Evolutionary conservation across 2,329 filamentous ascomycete species (phyloP).

Genomic region (Trichoderma cornu-damae): DNA sequence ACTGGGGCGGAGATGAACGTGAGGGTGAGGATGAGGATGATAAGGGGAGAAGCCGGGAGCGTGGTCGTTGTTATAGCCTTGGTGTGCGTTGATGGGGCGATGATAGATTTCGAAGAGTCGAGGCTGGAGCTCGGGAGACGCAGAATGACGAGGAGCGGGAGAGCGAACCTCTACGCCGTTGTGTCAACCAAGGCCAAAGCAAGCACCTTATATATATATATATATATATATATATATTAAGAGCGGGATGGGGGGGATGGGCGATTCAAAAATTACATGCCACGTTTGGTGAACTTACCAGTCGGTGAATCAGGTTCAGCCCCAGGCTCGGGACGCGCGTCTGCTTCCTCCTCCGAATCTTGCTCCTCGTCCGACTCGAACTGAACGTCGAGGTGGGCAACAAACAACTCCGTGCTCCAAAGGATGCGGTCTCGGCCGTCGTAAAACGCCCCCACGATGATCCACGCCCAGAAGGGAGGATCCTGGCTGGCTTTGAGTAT

Average conservation of each 20-base stretch:
- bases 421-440: slow-evolving; percentile 37
- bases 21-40: neutral
- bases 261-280: neutral
- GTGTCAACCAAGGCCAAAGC: neutral
- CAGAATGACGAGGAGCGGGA: neutral
- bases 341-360: slow-evolving; percentile 11
- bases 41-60: neutral
- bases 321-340: slow-evolving; percentile 7
- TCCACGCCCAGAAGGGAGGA: slow-evolving; percentile 40
- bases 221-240: too few relatives aligned
- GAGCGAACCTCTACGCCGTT: neutral
- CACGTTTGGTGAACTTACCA: neutral
- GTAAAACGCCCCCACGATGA: slow-evolving; percentile 45
- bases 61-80: neutral
- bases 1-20: too few relatives aligned
- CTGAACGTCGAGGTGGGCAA: slow-evolving; percentile 29
- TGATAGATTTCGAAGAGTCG: neutral
- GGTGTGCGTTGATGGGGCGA: neutral
- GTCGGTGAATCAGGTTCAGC: neutral
- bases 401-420: slow-evolving; percentile 45
- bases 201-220: neutral
- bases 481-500: slow-evolving; percentile 33
- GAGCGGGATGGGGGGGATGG: neutral
- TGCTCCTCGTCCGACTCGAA: slow-evolving; percentile 27
- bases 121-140: neutral